Base-by-base conservation (phyloP, 2,329 filamentous ascomycete species). In the Fusarium verrucosum region DNA sequence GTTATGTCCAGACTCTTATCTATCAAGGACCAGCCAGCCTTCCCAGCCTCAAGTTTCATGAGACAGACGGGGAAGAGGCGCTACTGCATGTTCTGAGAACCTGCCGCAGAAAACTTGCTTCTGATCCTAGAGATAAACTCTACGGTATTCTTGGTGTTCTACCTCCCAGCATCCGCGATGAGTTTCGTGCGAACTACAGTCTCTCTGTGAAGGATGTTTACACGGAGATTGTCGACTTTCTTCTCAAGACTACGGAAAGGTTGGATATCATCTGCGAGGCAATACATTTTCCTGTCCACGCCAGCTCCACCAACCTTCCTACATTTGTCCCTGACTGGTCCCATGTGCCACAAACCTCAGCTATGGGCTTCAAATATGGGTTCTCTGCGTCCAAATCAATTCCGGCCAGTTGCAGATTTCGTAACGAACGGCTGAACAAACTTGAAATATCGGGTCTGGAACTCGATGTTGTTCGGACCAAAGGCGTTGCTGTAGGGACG, bases 241-340 rank as follows among this genome's bases (percentile, higher is more conserved):
- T 65, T 3, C 57, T 65, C 5, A 58, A 65, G 9, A 65, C 44
- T 0, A 65, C 61, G 0, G 43, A 61, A 17, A 55, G 20, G 1
- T 17, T 65, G 0, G 62, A 65, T 4, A 35, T 65, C 3, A 65
- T 65, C 10, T 57, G 61, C 9, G 62, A 65, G 16, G 43, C 61
- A 1, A 33, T 65, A 2, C 55, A 65, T 8, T 65, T 62, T 4
- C 62, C 62, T 2, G 23, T 46, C 3, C 45, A 57, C 1, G 49
- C 33, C 2, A 60, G 54, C n/a, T 50, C 60, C 3, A 17, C 33
- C 3, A 61, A 56, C 6, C 9, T 65, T 2, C 62, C 62, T 1
- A 56, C 62, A 0, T 65, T 65, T 13, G 55, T 65, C 11, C 62
- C 62, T 1, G 62, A 65, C 37, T 65, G 62, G 62, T 65, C 62